Percentiles rank a stretch among this genome's conserved stretches.
phyloP scores from a whole-genome alignment of 495 filamentous ascomycete genomes.

The Corynascus novoguineensis region DNA sequence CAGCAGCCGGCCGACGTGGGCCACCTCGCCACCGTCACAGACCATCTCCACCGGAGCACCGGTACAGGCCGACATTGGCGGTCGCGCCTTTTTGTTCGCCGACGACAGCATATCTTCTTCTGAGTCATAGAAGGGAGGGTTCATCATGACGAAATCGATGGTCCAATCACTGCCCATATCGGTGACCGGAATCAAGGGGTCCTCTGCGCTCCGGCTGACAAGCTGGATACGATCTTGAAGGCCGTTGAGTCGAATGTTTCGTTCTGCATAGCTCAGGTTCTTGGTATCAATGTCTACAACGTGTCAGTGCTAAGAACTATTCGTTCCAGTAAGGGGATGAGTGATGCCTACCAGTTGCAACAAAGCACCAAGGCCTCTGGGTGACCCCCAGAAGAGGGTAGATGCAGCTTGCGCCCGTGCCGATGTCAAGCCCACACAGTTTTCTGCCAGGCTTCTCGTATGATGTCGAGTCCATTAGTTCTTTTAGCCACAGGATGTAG shows the following conservation, averaged over 20 bases:
- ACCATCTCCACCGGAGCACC: conserved; percentile 85
- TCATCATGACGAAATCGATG: conserved; percentile 88
- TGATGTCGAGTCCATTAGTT: conserved; percentile 69
- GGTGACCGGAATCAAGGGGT: conserved; percentile 57
- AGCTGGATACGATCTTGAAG: conserved; percentile 62
- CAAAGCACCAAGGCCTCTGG: conserved; percentile 66
- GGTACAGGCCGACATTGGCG: conserved; percentile 74
- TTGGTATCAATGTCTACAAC: conserved; percentile 69
- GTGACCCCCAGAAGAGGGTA: conserved; percentile 80
- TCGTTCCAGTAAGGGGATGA: conserved; percentile 14
- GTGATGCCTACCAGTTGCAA: conserved; percentile 55
- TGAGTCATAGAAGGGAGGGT: conserved; percentile 88
- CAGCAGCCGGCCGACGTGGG: conserved; percentile 71
- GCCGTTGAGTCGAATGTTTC: conserved; percentile 59
- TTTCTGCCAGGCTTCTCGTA: conserved; percentile 49
- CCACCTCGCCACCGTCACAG: conserved; percentile 73
- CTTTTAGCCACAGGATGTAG: conserved; percentile 88
- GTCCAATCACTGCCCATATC: conserved; percentile 48
- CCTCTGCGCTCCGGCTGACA: conserved; percentile 45
- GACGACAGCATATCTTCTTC: conserved; percentile 59
- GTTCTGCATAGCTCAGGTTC: conserved; percentile 57
- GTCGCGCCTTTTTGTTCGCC: conserved; percentile 57
- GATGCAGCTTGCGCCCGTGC: conserved; percentile 84
- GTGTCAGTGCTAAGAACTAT: neutral
- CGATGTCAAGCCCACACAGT: conserved; percentile 77